phyloP scores from a whole-genome alignment of 768 basidiomycete genomes.

The Suillus luteus region DNA sequence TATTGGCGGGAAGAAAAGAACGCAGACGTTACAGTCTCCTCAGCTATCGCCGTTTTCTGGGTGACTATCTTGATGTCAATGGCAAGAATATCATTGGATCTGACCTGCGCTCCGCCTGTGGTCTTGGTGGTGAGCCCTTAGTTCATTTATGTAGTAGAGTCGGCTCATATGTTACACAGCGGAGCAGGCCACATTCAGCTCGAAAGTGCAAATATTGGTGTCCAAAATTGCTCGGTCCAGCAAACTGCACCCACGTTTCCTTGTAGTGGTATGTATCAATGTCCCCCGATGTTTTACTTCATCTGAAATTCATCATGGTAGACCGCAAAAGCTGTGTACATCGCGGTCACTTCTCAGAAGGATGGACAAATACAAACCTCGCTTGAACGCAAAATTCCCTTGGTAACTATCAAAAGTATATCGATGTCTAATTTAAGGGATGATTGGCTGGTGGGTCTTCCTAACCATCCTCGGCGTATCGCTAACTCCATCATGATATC shows the following conservation, averaged over 20 bases:
- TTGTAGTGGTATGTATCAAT: constrained; percentile 71
- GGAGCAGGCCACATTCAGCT: constrained; percentile 85
- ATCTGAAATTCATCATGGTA: constrained; percentile 7
- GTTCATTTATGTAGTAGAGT: background rate
- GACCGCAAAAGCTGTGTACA: constrained; percentile 75
- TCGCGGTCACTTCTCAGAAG: constrained; percentile 62
- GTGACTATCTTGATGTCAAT: constrained; percentile 93
- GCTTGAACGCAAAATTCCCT: constrained; percentile 85
- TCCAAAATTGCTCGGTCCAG: constrained; percentile 86
- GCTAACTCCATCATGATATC: constrained; percentile 15
- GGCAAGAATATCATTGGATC: constrained; percentile 77
- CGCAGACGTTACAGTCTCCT: constrained; percentile 90
- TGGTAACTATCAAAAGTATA: constrained; percentile 85
- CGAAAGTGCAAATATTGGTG: constrained; percentile 76
- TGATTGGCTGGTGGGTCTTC: constrained; percentile 82
- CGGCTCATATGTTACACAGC: constrained; percentile 37
- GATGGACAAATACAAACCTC: constrained; percentile 59
- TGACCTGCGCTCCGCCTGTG: constrained; percentile 70
- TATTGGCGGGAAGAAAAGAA: constrained; percentile 91
- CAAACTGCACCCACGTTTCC: constrained; percentile 87
- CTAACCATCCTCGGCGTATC: background rate
- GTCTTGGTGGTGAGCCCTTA: constrained; percentile 63
- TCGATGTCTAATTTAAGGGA: constrained; percentile 88
- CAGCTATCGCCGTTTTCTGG: constrained; percentile 92
- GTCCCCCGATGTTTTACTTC: background rate